Evolutionary conservation across 768 basidiomycete species (phyloP), one percentile per base, ranked within the genome.

Genomic region (Podaxis sp.): DNA sequence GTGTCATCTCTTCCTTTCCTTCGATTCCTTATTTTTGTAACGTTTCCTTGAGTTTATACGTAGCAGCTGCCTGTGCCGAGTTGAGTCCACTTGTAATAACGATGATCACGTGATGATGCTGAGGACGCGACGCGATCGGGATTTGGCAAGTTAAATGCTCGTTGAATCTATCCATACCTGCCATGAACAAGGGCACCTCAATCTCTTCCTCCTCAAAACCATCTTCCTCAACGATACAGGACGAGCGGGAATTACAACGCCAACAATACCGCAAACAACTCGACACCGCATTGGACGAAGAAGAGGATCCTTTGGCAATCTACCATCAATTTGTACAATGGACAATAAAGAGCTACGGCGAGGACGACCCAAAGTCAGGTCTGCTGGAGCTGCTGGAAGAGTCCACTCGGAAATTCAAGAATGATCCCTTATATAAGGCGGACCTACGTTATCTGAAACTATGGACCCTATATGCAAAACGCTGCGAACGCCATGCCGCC

Each of bases 391-490:
- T 98, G 5, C 79, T 99, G 16, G 91, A 95, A 66, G 87, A 93
- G 67, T 87, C 90, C 0, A 94, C 94, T 1, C 75, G 84, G 32
- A 83, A 84, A 58, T 97, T 98, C 73, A 85, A 88, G 64, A 80
- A 84, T 27, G 96, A 98, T 70, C 77, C 82, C n/a, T 74, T 86
- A 13, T 98, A 97, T 73, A 89, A 85, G 71, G 86, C 85, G 55
- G 95, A 98, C 77, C 74, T 93, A 54, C 83, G 96, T 44, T 97
- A 98, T 74, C 79, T 98, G 52, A 92, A 93, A 70, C 72, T 98
- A 18, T 99, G 97, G 97, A 83, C 88, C 21, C 79, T 90, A 52
- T 95, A 96, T 71, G 89, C 95, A 9, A 84, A 84, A 57, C 83
- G 90, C 67, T 84, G 93, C 57, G 89, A 94, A 66, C 82, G 84